These are phyloP conservation scores for Musa acuminata DNA, from an alignment of 176 grass and related monocot species.

Conservation along the genomic window DNA sequence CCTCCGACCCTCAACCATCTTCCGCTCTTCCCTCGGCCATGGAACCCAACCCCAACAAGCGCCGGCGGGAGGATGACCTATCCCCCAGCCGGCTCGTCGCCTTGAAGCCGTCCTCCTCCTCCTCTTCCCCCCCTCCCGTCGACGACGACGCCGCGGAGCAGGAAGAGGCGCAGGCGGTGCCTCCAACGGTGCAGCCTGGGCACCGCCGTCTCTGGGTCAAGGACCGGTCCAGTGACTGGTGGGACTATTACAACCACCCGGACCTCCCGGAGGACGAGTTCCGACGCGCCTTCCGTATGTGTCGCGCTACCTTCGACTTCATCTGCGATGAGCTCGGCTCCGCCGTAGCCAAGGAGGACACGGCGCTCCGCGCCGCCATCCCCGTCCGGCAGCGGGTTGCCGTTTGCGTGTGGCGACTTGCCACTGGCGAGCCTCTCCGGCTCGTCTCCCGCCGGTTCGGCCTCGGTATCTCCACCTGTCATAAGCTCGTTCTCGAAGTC, in stretches of 20 bases:
- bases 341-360: conserved; percentile 77
- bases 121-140: background rate
- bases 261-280: conserved; percentile 52
- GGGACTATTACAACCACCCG: conserved; percentile 51
- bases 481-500: conserved; percentile 85
- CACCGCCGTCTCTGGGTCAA: conserved; percentile 60
- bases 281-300: conserved; percentile 74
- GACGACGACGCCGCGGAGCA: conserved; percentile 10
- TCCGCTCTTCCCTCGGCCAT: background rate
- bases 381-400: conserved; percentile 74
- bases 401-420: conserved; percentile 73
- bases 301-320: conserved; percentile 44
- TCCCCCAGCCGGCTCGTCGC: background rate
- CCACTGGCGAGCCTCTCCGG: conserved; percentile 68
- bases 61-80: conserved; percentile 19
- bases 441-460: conserved; percentile 61
- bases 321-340: conserved; percentile 55
- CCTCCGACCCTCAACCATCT: background rate
- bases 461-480: conserved; percentile 80
- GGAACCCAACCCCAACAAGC: conserved; percentile 20
- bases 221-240: conserved; percentile 55
- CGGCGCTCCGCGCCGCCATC: conserved; percentile 67
- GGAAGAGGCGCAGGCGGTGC: background rate
- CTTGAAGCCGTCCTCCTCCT: background rate
- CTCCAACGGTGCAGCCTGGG: conserved; percentile 4